Evolutionary conservation across 495 filamentous ascomycete genomes (phyloP).

Genomic region (Aspergillus steynii): DNA sequence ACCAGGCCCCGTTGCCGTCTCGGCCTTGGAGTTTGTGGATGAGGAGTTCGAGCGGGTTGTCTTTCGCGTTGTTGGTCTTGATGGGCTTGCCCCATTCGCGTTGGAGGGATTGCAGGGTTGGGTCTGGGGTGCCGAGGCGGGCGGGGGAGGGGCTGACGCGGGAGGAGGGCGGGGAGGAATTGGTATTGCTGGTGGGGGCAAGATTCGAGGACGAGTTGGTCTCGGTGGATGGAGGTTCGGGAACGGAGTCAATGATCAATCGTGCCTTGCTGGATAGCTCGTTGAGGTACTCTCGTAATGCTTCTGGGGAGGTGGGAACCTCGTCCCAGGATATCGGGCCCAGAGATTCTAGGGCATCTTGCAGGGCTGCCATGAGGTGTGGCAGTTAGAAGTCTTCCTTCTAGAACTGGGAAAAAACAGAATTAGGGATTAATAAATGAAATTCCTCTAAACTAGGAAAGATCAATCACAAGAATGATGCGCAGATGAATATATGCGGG

Average conservation of each 20-base stretch:
- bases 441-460: not conserved
- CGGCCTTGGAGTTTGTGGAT: conserved; percentile 78
- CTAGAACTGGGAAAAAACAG: not conserved
- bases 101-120: conserved; percentile 54
- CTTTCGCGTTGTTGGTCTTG: conserved; percentile 61
- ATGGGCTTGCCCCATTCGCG: conserved; percentile 85
- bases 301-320: conserved; percentile 54
- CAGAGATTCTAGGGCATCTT: conserved; percentile 75
- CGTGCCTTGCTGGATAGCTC: conserved; percentile 64
- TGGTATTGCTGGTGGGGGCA: conserved; percentile 38
- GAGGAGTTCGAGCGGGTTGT: conserved; percentile 73
- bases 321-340: conserved; percentile 66
- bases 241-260: conserved; percentile 74
- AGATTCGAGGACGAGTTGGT: conserved; percentile 10
- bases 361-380: conserved; percentile 58
- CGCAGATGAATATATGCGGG: not conserved
- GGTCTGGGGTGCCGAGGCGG: conserved; percentile 49
- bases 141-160: conserved; percentile 53
- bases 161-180: conserved; percentile 34
- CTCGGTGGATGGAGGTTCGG: conserved; percentile 52
- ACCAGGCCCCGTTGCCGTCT: conserved; percentile 88
- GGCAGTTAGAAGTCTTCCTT: not conserved
- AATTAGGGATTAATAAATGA: not conserved
- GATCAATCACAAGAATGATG: too few species aligned
- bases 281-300: conserved; percentile 53